phyloP scores from a whole-genome alignment of 2,329 filamentous ascomycete species.

The Lachnellula cervina region DNA sequence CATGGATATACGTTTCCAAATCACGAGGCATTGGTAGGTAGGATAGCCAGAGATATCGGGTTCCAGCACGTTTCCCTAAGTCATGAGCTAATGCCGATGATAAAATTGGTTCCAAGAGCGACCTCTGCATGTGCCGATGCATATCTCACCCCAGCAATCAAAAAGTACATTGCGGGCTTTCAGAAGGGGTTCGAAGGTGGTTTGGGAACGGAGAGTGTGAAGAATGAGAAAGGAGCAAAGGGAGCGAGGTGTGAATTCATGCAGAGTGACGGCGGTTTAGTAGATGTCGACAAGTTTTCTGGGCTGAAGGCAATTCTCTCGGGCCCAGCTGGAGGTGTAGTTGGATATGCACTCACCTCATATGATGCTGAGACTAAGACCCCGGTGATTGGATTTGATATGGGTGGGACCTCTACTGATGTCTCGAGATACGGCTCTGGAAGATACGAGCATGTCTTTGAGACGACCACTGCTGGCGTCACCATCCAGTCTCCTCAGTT shows the following conservation, averaged over 20 bases:
- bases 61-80: conserved; percentile 79
- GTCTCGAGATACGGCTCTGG: conserved; percentile 83
- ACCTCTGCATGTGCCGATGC: conserved; percentile 71
- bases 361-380: conserved; percentile 79
- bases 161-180: conserved; percentile 70
- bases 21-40: conserved; percentile 75
- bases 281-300: conserved; percentile 73
- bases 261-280: conserved; percentile 64
- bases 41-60: conserved; percentile 72
- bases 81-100: conserved; percentile 77
- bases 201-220: conserved; percentile 70
- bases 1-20: conserved; percentile 88
- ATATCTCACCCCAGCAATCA: conserved; percentile 67
- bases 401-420: conserved; percentile 91
- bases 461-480: conserved; percentile 90
- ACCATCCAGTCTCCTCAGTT: conserved; percentile 89
- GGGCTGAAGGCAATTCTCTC: conserved; percentile 79
- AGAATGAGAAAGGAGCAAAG: conserved; percentile 56
- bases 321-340: conserved; percentile 87
- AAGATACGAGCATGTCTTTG: conserved; percentile 87
- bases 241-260: conserved; percentile 90
- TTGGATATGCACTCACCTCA: conserved; percentile 86
- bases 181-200: conserved; percentile 76
- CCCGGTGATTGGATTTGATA: conserved; percentile 91
- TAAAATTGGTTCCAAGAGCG: conserved; percentile 65